phyloP scores from a whole-genome alignment of 306 rosid species.

The Luffa aegyptiaca region DNA sequence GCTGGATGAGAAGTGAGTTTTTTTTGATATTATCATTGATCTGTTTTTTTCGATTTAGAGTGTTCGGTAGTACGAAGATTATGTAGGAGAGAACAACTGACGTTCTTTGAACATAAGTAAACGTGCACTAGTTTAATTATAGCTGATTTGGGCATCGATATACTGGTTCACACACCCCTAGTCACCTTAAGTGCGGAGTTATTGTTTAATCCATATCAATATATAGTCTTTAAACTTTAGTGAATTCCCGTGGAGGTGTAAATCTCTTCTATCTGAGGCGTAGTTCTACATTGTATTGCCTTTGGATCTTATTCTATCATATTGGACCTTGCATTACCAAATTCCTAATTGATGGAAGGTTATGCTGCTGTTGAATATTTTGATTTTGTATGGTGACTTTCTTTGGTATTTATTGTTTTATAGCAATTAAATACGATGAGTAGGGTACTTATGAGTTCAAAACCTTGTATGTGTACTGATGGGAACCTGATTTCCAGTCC shows the following conservation, averaged over 20 bases:
- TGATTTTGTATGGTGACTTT: neutral
- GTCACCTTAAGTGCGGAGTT: neutral
- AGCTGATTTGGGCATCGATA: neutral
- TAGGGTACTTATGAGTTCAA: neutral
- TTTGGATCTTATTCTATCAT: neutral
- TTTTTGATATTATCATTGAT: neutral
- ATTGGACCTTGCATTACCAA: neutral
- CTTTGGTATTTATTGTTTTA: neutral
- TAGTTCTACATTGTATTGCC: neutral
- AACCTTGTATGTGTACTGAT: neutral
- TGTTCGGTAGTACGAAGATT: neutral
- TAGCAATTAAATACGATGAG: neutral
- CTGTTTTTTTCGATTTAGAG: neutral
- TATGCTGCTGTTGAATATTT: neutral
- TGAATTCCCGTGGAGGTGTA: neutral
- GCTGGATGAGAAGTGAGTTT: conserved; percentile 81
- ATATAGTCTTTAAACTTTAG: neutral
- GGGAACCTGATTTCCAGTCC: neutral
- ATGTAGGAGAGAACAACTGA: neutral
- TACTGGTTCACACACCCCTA: neutral
- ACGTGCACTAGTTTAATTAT: neutral
- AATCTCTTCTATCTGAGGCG: neutral
- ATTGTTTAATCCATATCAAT: neutral
- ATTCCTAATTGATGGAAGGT: neutral
- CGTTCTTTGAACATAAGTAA: neutral